Percentiles rank a stretch among this genome's conserved stretches.
phyloP scores from a whole-genome alignment of 805 yeast species.

The Saccharomycopsis sp. region DNA sequence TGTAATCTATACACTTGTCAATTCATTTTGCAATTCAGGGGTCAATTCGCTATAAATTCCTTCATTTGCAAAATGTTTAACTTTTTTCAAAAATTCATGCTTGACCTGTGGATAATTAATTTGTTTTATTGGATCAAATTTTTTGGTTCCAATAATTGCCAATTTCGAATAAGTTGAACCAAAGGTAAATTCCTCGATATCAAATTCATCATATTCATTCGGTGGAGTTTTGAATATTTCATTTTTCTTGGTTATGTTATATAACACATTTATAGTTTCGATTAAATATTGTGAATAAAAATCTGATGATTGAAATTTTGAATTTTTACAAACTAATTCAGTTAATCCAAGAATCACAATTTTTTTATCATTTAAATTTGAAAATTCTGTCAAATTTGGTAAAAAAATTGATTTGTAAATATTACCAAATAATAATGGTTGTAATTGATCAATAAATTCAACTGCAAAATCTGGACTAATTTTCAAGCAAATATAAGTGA shows the following conservation, averaged over 20 bases:
- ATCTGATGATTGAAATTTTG: slow-evolving; percentile 30
- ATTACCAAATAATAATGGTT: slow-evolving; percentile 50
- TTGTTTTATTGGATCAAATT: slow-evolving; percentile 64
- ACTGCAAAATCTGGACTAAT: slow-evolving; percentile 49
- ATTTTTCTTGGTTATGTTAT: slow-evolving; percentile 32
- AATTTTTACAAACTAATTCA: slow-evolving; percentile 31
- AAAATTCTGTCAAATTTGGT: slow-evolving; percentile 39
- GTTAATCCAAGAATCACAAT: slow-evolving; percentile 44
- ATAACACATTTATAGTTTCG: slow-evolving; percentile 37
- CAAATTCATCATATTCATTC: slow-evolving; percentile 36
- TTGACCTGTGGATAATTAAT: slow-evolving; percentile 29
- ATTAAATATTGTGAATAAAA: slow-evolving; percentile 37
- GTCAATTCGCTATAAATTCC: neutral
- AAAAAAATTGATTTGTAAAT: slow-evolving; percentile 42
- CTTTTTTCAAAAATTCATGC: slow-evolving; percentile 6
- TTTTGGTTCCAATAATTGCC: slow-evolving; percentile 49
- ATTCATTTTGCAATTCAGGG: slow-evolving; percentile 3
- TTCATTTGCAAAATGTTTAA: slow-evolving; percentile 3
- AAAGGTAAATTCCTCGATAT: slow-evolving; percentile 70
- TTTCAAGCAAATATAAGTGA: slow-evolving; percentile 43
- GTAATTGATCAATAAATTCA: slow-evolving; percentile 65
- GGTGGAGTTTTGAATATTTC: slow-evolving; percentile 30
- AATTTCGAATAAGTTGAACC: slow-evolving; percentile 81
- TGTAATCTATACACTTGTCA: neutral
- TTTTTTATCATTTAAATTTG: slow-evolving; percentile 46